Evolutionary conservation across 2,329 filamentous ascomycete genomes (phyloP), one percentile per base, ranked within the genome.

Genomic region (Pseudogymnoascus verrucosus): DNA sequence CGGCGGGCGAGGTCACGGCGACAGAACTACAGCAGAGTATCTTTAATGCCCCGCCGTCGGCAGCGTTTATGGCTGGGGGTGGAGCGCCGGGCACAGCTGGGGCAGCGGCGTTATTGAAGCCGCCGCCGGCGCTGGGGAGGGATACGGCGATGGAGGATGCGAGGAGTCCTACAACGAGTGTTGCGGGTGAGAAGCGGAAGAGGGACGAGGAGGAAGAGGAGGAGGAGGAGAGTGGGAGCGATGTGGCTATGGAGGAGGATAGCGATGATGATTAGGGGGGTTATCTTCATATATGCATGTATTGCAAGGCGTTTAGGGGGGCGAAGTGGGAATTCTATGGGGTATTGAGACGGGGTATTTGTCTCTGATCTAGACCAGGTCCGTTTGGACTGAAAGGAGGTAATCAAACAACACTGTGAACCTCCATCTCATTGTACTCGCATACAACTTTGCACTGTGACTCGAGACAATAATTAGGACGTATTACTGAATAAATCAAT

Each of bases 11-110:
- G 42, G 83, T 85, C 62, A 83, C 85, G 70, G 84, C 89, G 69
- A 91, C 89, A 3, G 88, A 90, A 68, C 80, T 90, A 54, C 89
- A 92, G 73, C 88, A 90, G 73, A 90, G 87, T 72, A 91, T 95
- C 70, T 93, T 93, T 79, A 88, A 87, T 72, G 87, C 85, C 5
- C 84, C 85, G 16, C 83, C 85, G 1, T 83, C 79, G 4, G 73
- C 78, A 4, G 44, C 82, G 74, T 67, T 77, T 72, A 73, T 75
- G 65, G 70, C 74, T 62, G 73, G 77, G 26, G 71, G 72, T 28
- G 76, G 79, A 54, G 76, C 82, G 6, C 71, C 81, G 37, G 67
- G 65, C 51, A 67, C 63, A 7, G 39, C 60, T 7, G 31, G 34
- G 11, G 60, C 16, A 11, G 44, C 44, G 40, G 23, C 40, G 36